Base-by-base conservation (phyloP, 1,139 yeast species). In the Zygosaccharomyces pseudobailii region DNA sequence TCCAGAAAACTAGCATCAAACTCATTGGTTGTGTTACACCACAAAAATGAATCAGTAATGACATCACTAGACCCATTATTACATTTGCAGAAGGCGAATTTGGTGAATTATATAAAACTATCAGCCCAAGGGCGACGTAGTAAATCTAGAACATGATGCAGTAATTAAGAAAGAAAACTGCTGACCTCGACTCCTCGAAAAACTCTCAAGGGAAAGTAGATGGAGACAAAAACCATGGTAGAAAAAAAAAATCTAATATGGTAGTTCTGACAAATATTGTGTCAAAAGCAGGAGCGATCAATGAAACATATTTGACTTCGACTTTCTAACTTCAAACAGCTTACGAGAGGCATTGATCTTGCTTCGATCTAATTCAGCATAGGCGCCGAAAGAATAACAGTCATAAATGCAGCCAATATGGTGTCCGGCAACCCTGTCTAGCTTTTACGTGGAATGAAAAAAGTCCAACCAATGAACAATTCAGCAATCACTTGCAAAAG, bases 1-100 rank as follows among this genome's bases (percentile, higher is more conserved):
- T 74, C 83, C 84, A 84, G 69, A 85, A 84, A 1, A 82, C 80
- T n/a, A 85, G 86, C 76, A 82, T 75, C 48, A 76, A 68, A 3
- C 58, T 48, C 21, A 67, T 69, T 13, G 84, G 84, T 60, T 80
- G 86, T 44, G 79, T 76, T 50, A 82, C 82, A 63, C 87, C 87
- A 59, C 82, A 75, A 69, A 80, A 80, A 7, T 75, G 70, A 47
- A 81, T 71, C 66, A 79, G 67, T 51, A 81, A 76, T 5, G 82
- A 70, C 53, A 78, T 70, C 51, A 73, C 69, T 58, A 79, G 69
- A 49, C 80, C 78, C 46, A 75, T 71, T 39, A 81, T 66, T 36
- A 80, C 80, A 38, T 77, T 75, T 3, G 87, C 84, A 27, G 86
- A 76, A 52, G 81, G 80, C 42, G 80, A 70, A 64, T 82, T 79